A percentile compares a stretch with the other conserved stretches of the same genome.
These are phyloP conservation scores for Fusarium palustre DNA, from an alignment of 2,329 filamentous ascomycete genomes.

Conservation along the genomic window DNA sequence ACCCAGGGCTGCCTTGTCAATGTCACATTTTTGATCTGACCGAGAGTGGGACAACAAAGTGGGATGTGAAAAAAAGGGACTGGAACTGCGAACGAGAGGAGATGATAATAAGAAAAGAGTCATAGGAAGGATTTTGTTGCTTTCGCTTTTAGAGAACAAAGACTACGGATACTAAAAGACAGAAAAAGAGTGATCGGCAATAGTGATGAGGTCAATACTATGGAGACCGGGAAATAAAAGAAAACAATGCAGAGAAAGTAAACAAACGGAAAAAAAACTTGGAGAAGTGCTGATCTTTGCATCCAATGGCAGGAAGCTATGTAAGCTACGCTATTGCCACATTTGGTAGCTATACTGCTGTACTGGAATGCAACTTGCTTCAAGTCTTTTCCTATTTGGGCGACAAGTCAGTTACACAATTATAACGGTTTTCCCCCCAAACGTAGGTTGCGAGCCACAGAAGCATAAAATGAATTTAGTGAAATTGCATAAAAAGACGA, in stretches of 20 bases:
- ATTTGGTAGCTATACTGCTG: too few species aligned
- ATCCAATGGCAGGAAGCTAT: constrained; percentile 27
- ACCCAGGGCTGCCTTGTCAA: background rate
- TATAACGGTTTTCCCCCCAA: constrained; percentile 10
- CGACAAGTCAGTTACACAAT: constrained; percentile 6
- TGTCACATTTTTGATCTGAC: constrained; percentile 4
- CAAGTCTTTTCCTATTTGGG: constrained; percentile 3
- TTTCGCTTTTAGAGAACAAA: background rate
- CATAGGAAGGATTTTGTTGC: background rate
- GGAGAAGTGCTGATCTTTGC: constrained; percentile 31
- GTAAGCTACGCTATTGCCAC: background rate
- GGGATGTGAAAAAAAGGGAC: background rate
- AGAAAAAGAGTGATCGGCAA: constrained; percentile 3
- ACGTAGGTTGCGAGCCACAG: constrained; percentile 17
- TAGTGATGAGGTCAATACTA: constrained; percentile 25
- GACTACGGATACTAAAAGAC: too few species aligned
- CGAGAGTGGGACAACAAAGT: constrained; percentile 24
- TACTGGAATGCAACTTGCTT: background rate
- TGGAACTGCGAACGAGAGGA: constrained; percentile 13
- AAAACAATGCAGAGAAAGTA: background rate
- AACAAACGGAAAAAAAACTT: background rate
- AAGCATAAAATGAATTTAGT: constrained; percentile 20
- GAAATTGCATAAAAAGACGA: constrained; percentile 8
- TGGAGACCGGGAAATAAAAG: constrained; percentile 7
- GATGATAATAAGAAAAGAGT: background rate